These are phyloP conservation scores for Elaphomyces granulatus DNA, from an alignment of 495 filamentous ascomycete species.

Conservation along the genomic window DNA sequence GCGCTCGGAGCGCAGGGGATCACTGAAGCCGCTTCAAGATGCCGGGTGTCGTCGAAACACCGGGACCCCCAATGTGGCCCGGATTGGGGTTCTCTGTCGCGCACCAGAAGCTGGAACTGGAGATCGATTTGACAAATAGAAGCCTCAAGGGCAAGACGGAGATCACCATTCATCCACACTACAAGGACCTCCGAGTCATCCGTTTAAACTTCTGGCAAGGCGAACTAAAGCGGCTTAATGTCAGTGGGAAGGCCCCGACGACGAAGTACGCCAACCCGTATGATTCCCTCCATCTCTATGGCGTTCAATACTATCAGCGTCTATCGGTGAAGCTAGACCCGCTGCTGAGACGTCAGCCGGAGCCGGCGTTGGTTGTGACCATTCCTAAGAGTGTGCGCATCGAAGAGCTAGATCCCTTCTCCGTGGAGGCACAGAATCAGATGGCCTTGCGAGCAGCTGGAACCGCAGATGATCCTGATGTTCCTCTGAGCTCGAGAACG, in stretches of 20 bases:
- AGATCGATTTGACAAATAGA: constrained; percentile 67
- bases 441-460: constrained; percentile 26
- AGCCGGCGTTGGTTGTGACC: constrained; percentile 45
- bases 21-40: no score
- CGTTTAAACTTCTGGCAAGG: constrained; percentile 78
- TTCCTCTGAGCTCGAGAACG: constrained; percentile 18
- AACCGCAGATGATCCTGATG: constrained; percentile 25
- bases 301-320: constrained; percentile 67
- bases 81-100: constrained; percentile 44
- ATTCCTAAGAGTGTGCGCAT: constrained; percentile 54
- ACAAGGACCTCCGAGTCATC: constrained; percentile 51
- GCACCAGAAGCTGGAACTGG: constrained; percentile 77
- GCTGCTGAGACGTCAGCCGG: constrained; percentile 42
- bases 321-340: constrained; percentile 49
- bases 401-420: constrained; percentile 45
- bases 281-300: constrained; percentile 47
- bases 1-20: constrained; percentile 30
- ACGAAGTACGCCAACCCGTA: constrained; percentile 62
- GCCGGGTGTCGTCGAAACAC: constrained; percentile 33
- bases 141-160: constrained; percentile 66
- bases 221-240: constrained; percentile 49
- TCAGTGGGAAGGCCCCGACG: constrained; percentile 50
- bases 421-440: constrained; percentile 37
- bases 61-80: constrained; percentile 19
- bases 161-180: constrained; percentile 59